phyloP scores from a whole-genome alignment of 1,284 basidiomycete genomes.

The Leccinum insolens region DNA sequence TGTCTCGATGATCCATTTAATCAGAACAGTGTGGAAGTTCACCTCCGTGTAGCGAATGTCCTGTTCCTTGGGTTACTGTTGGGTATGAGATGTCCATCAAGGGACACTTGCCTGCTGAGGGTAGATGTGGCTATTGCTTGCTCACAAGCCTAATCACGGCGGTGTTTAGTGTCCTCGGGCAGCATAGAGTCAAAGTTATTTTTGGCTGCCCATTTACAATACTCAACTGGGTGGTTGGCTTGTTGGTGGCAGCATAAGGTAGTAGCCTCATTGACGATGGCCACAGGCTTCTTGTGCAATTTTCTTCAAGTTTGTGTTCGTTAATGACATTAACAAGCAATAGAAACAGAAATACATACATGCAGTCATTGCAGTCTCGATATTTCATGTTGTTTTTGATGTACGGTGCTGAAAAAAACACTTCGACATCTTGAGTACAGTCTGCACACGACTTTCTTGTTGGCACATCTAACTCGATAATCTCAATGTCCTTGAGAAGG shows the following conservation, averaged over 20 bases:
- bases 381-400: neutral
- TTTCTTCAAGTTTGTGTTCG: neutral
- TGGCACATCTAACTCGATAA: neutral
- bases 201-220: neutral
- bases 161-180: neutral
- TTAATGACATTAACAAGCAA: neutral
- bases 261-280: neutral
- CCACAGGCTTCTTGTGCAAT: neutral
- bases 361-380: neutral
- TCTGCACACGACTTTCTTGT: neutral
- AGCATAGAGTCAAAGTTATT: neutral
- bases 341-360: neutral
- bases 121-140: neutral
- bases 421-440: neutral
- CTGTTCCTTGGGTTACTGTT: neutral
- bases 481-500: neutral
- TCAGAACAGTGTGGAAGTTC: neutral
- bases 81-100: neutral
- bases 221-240: neutral
- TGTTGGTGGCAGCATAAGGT: neutral
- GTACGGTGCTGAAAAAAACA: neutral
- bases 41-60: neutral
- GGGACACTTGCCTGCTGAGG: neutral
- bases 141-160: neutral
- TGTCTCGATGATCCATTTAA: neutral